Evolutionary conservation across 2,329 filamentous ascomycete genomes (phyloP).

Genomic region (Clonostachys solani): DNA sequence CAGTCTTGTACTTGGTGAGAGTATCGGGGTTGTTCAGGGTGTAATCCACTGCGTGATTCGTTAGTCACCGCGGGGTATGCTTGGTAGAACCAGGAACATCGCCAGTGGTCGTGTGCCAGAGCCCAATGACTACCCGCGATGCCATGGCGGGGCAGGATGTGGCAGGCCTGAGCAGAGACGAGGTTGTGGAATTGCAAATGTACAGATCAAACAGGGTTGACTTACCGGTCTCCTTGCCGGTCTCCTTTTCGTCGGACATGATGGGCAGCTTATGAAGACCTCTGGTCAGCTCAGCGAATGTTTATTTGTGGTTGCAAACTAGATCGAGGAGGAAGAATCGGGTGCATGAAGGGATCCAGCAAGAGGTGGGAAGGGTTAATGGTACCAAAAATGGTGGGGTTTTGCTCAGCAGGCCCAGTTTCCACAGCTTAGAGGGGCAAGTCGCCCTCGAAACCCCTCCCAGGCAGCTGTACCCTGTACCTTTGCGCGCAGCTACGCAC

Average conservation of each 20-base stretch:
- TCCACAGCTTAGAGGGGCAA: neutral
- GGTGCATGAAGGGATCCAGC: neutral
- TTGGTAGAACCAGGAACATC: too few relatives aligned
- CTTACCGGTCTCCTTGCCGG: slow-evolving; percentile 43
- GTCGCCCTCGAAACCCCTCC: neutral
- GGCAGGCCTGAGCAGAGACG: too few relatives aligned
- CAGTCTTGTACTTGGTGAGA: slow-evolving; percentile 98
- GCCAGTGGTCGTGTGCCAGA: too few relatives aligned
- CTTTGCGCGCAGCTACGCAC: too few relatives aligned
- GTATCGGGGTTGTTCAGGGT: slow-evolving; percentile 88
- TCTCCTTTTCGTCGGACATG: slow-evolving; percentile 35
- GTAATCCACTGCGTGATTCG: slow-evolving; percentile 57
- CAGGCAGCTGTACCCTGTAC: too few relatives aligned
- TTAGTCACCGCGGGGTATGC: too few relatives aligned
- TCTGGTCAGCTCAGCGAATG: neutral
- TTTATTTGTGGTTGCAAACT: neutral
- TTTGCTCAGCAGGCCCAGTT: neutral
- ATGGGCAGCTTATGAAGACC: slow-evolving; percentile 17
- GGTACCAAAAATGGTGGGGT: neutral
- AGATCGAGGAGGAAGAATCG: neutral
- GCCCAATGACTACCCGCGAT: too few relatives aligned
- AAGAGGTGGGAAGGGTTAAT: neutral
- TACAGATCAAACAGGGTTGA: slow-evolving; percentile 5
- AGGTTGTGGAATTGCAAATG: too few relatives aligned
- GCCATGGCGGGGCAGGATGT: too few relatives aligned